Base-by-base conservation (phyloP, 768 basidiomycete species). In the Suillus subalutaceus region DNA sequence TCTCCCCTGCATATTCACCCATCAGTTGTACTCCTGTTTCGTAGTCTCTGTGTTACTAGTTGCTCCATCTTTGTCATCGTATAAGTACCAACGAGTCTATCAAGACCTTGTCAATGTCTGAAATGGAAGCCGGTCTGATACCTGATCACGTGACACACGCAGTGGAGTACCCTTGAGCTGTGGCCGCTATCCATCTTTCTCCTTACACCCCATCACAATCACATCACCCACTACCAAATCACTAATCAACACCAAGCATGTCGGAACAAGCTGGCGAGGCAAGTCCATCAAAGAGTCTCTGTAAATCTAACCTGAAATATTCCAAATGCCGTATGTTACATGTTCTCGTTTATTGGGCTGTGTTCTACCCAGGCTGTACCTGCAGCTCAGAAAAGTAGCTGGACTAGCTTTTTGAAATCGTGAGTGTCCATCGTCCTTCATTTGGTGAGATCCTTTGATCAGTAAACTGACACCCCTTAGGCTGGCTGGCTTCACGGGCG, bases 331-430 rank as follows among this genome's bases (percentile, higher is more conserved):
- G 76, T 77, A 77, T 77, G 77, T 77, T 67, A 65, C 75, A 71
- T 70, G 44, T 68, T 52, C 66, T 67, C 67, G 60, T 67, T n/a
- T 53, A 8, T 68, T 59, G 63, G 62, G 69, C 62, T 68, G 70
- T 73, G 65, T 73, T 60, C 59, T 30, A 70, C 55, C 62, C 65
- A 84, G 83, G 92, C 89, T 68, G 93, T 97, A 60, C 94, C 94
- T 48, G 85, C 85, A 67, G 83, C 90, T 58, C 95, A 97, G 79
- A 88, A 93, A 72, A 81, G 90, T 72, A 92, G 90, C 79, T 97
- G 96, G 96, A 85, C 90, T 0, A 88, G 89, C 3, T 97, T 97
- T 79, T 82, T 97, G 74, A 97, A 97, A 85, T 88, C 91, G 93
- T 94, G 72, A 62, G 90, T 84, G 43, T 63, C 4, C 26, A 10